A percentile compares a stretch with the other conserved stretches of the same genome.
Conservation (phyloP, 495 filamentous ascomycete genomes). For the Lepidopterella palustris region DNA sequence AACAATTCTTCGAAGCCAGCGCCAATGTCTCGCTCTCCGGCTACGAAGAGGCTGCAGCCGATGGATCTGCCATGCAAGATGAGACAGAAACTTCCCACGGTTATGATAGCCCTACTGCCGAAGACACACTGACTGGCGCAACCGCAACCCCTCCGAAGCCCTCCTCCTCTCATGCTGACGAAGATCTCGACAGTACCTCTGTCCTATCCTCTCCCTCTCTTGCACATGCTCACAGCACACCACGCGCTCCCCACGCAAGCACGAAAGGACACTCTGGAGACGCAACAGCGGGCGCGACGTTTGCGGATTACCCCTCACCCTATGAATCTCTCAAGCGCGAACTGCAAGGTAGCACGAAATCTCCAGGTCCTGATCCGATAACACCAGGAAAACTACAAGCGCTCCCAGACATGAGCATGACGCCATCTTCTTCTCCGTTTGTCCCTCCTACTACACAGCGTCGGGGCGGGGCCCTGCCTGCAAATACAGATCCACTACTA, state of each 20-base stretch:
- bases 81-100: constrained; percentile 36
- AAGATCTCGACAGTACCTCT: constrained; percentile 47
- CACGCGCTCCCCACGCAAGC: constrained; percentile 33
- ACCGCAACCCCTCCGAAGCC: constrained; percentile 29
- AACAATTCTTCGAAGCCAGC: constrained; percentile 97
- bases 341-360: constrained; percentile 37
- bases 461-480: constrained; percentile 18
- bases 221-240: constrained; percentile 36
- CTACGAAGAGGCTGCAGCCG: constrained; percentile 71
- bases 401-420: constrained; percentile 54
- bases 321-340: constrained; percentile 61
- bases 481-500: constrained; percentile 62
- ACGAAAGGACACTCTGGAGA: constrained; percentile 20
- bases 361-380: constrained; percentile 11
- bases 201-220: constrained; percentile 49
- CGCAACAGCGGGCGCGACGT: constrained; percentile 39
- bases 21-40: constrained; percentile 96
- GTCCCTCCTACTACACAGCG: constrained; percentile 28
- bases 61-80: constrained; percentile 45
- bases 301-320: constrained; percentile 59
- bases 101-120: constrained; percentile 40
- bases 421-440: constrained; percentile 36
- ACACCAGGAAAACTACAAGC: constrained; percentile 41
- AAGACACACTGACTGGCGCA: constrained; percentile 28
- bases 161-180: constrained; percentile 22